phyloP scores from a whole-genome alignment of 2,329 filamentous ascomycete species.

The Fusarium fracticaudum region DNA sequence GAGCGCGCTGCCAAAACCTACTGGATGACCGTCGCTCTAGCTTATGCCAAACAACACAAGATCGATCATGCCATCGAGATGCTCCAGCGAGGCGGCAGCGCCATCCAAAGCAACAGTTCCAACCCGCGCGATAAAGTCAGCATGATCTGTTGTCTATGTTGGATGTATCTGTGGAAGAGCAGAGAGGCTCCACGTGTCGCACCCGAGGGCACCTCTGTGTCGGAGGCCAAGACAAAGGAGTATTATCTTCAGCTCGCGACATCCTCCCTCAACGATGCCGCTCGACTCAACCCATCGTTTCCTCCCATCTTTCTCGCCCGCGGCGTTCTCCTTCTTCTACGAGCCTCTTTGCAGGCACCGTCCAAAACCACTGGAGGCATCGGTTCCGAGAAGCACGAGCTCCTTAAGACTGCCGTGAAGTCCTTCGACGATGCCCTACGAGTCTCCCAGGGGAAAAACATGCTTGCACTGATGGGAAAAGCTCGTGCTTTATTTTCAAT shows the following conservation, averaged over 20 bases:
- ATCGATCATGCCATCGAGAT: constrained; percentile 84
- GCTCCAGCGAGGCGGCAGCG: constrained; percentile 77
- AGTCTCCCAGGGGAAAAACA: constrained; percentile 84
- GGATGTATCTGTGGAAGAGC: constrained; percentile 91
- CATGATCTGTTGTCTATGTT: constrained; percentile 85
- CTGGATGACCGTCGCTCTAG: constrained; percentile 98
- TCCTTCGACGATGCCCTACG: constrained; percentile 94
- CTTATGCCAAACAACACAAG: constrained; percentile 96
- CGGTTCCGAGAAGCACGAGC: constrained; percentile 80
- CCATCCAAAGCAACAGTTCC: constrained; percentile 73
- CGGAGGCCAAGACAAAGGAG: constrained; percentile 90
- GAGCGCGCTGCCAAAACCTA: constrained; percentile 90
- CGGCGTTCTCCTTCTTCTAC: constrained; percentile 87
- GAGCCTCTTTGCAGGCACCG: constrained; percentile 83
- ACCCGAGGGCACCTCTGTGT: constrained; percentile 69
- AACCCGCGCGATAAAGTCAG: constrained; percentile 85
- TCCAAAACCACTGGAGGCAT: constrained; percentile 73
- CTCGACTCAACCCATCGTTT: constrained; percentile 90
- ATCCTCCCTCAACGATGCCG: constrained; percentile 91
- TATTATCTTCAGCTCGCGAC: constrained; percentile 92
- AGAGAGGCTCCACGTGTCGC: constrained; percentile 75
- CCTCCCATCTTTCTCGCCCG: constrained; percentile 91
- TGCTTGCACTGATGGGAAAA: constrained; percentile 91
- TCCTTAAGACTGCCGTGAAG: constrained; percentile 85
- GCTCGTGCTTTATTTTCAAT: constrained; percentile 87